Evolutionary conservation across 208 protist species (phyloP), one percentile per base, ranked within the genome.

Genomic region (Leishmania martiniquensis): DNA sequence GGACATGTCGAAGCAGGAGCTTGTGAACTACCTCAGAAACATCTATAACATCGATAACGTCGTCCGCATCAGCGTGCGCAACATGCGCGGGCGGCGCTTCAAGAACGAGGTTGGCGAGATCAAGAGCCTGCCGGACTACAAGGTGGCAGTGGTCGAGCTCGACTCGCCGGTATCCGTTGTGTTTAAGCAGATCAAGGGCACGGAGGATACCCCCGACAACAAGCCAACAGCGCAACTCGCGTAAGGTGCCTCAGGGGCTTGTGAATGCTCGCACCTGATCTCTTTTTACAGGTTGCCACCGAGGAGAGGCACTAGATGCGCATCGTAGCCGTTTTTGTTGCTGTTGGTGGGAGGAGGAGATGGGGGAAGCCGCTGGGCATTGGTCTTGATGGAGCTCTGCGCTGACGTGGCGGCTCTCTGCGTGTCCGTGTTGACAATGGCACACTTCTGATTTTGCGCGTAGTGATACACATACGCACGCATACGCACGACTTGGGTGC

Each of bases 71-170:
- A 32, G 73, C 20, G 89, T 94, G 34, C 89, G 90, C 72, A 97
- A 97, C 77, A 59, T 87, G 72, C 87, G 87, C 10, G 92, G 92
- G 37, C 85, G 83, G 39, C 89, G 88, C 5, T 97, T 91, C 75
- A 97, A 97, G 73, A 97, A 97, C 67, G 94, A 97, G 72, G 86
- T 97, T 37, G 94, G 94, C 54, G 83, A 87, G 67, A 95, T 97
- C 62, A 96, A 95, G 82, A 84, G 62, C 39, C 69, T 94, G 81
- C 84, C 87, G 22, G 92, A 95, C 73, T 91, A 93, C 78, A 97
- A 97, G 81, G 67, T 94, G 42, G 94, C 94, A 34, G 72, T 93
- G 22, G 92, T 97, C 47, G 82, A 93, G 80, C 86, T 97, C 12
- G 94, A 97, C 77, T 76, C 90, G 37, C 94, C 94, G 12, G 92